Base-by-base conservation (phyloP, 2,329 filamentous ascomycete genomes). In the Beauveria caledonica region DNA sequence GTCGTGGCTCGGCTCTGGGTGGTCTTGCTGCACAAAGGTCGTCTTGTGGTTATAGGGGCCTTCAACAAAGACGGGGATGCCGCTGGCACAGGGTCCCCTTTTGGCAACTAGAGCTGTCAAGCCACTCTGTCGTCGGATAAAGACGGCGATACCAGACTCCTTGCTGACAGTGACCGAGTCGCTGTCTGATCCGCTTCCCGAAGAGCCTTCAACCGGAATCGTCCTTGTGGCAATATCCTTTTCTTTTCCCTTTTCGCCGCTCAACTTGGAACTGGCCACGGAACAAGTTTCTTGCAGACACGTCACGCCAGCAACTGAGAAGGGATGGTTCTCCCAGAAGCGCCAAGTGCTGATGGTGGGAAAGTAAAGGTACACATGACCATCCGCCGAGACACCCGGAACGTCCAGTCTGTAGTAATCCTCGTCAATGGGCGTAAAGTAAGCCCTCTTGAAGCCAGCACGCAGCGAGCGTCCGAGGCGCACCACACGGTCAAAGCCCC, bases 311-410 rank as follows among this genome's bases (percentile, higher is more conserved):
- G 69, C 64, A 2, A 71, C 65, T 2, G 70, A 72, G 46, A 72
- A 72, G 0, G 70, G 70, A 17, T 72, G 70, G 13, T 67, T 71
- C 45, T 72, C 70, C 70, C 70, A 72, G 2, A 69, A 54, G 3
- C 68, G 66, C 70, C 70, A 72, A 13, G 19, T 51, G 2, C 65
- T 69, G 0, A 72, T 52, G 0, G 69, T 69, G 1, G 70, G 70
- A 50, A 70, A 72, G 60, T 70, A 68, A 17, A 66, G 62, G 19
- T 70, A 72, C 23, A 68, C 68, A 56, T 77, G 63, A 0, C 69
- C 70, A 5, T 64, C 48, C 4, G 64, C 64, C 2, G 66, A 62
- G 1, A 71, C 63, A 0, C 64, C 66, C 0, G 69, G 67, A 11
- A 72, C 63, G 6, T 71, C 69, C 11, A 72, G 58, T 0, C 69